Base-by-base conservation (phyloP, 2,329 filamentous ascomycete species). In the Albophoma yamanashiensis region DNA sequence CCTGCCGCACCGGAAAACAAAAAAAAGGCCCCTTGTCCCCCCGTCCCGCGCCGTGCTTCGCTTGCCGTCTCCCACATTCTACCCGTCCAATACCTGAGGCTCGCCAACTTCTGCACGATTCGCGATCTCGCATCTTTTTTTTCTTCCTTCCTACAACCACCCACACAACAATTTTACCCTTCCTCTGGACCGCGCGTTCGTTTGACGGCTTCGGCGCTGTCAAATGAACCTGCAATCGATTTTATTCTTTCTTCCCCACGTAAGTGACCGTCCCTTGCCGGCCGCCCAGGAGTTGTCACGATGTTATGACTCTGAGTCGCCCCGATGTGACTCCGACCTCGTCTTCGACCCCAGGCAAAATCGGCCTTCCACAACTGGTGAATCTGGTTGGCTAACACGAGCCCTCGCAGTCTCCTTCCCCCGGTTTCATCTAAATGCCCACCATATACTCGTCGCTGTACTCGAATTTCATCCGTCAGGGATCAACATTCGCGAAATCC, bases 181-280 rank as follows among this genome's bases (percentile, higher is more conserved):
- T 63, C 64, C 67, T 65, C 65, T 68, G 68, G 66, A 69, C 75
- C 76, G 91, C 91, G 91, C 91, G 91, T 87, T 96, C 91, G 81
- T 88, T 95, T 94, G 91, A 82, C 90, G 89, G 87, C 87, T 78
- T 72, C 63, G 67, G 66, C 74, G 88, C 91, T 92, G 91, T 95
- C 91, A 93, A 91, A 96, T 96, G 92, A 96, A 94, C 91, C 91
- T 97, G 92, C 91, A 92, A 80, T 79, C 77, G 78, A 78, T 77
- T 73, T 78, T 80, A 74, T 72, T 78, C 75, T 76, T 79, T 77
- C 82, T 79, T 79, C 80, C 82, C 75, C 80, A 80, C 79, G 88
- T 91, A 83, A 78, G 84, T 71, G 17, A 20, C n/a, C 17, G 11
- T n/a, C 20, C 20, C 5, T 34, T 36, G 50, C 7, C 50, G 50